These are phyloP conservation scores for Suillus luteus DNA, from an alignment of 768 basidiomycete genomes.

Conservation along the genomic window DNA sequence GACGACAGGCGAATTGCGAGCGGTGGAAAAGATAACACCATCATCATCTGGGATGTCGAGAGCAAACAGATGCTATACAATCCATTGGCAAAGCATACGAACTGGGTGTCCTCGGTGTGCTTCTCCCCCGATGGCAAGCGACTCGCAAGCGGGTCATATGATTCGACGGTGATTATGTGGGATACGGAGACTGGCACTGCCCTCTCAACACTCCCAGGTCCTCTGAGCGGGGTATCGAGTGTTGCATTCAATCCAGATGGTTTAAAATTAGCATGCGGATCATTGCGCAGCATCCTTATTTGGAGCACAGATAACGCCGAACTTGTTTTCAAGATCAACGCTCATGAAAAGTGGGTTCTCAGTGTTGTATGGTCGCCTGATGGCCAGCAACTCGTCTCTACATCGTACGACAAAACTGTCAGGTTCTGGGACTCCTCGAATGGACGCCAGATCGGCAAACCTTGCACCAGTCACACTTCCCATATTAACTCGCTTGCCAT, in stretches of 20 bases:
- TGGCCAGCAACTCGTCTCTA: background rate
- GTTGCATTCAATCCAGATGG: background rate
- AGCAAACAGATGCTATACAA: background rate
- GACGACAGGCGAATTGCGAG: background rate
- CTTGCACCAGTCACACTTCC: background rate
- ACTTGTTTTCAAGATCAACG: background rate
- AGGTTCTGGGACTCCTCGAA: constrained; percentile 1
- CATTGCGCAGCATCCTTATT: background rate
- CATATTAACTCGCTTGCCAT: background rate
- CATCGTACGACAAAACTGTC: background rate
- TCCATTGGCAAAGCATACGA: background rate
- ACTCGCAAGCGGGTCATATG: background rate
- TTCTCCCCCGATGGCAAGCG: background rate
- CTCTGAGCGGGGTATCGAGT: background rate
- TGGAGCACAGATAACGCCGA: background rate
- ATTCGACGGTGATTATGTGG: background rate
- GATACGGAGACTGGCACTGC: background rate
- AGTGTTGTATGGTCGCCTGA: background rate
- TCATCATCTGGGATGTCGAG: background rate
- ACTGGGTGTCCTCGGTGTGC: background rate
- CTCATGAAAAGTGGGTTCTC: background rate
- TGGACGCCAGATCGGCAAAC: background rate
- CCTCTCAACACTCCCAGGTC: background rate
- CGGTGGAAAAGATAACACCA: background rate
- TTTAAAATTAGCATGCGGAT: background rate